phyloP scores from a whole-genome alignment of 1,284 basidiomycete species.

The Polyporus tsugae region DNA sequence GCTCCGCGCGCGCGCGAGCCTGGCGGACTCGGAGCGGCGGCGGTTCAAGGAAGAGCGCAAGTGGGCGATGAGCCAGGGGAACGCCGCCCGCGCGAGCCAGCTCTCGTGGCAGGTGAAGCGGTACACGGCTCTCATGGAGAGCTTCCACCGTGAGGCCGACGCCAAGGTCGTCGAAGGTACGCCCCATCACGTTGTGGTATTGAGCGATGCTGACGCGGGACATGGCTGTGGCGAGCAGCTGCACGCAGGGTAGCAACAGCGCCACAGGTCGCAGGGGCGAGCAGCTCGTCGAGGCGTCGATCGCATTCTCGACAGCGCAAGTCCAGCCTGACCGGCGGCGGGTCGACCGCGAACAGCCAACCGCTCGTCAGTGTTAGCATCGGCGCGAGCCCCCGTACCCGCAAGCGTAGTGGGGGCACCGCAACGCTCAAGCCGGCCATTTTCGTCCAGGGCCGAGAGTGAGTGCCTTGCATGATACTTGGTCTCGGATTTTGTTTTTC shows the following conservation, averaged over 20 bases:
- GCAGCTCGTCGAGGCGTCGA: slow-evolving; percentile 29
- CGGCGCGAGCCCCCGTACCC: slow-evolving; percentile 33
- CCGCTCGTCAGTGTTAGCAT: slow-evolving; percentile 41
- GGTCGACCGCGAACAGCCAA: slow-evolving; percentile 20
- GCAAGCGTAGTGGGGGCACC: slow-evolving; percentile 41
- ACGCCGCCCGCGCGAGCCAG: slow-evolving; percentile 73
- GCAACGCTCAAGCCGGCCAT: slow-evolving; percentile 41
- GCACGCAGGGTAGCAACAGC: slow-evolving; percentile 36
- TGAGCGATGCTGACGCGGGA: background rate
- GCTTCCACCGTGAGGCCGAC: slow-evolving; percentile 81
- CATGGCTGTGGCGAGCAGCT: slow-evolving; percentile 29
- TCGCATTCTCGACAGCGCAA: slow-evolving; percentile 34
- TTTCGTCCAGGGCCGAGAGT: slow-evolving; percentile 41
- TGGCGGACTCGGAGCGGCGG: slow-evolving; percentile 82
- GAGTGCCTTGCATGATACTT: slow-evolving; percentile 27
- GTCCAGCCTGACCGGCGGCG: slow-evolving; percentile 20
- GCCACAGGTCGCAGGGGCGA: slow-evolving; percentile 17
- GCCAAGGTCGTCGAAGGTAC: slow-evolving; percentile 73
- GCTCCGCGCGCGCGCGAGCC: slow-evolving; percentile 74
- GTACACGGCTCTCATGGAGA: slow-evolving; percentile 80
- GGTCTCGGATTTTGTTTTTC: slow-evolving; percentile 7
- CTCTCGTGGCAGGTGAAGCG: slow-evolving; percentile 84
- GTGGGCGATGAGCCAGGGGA: slow-evolving; percentile 82
- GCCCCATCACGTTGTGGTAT: slow-evolving; percentile 21
- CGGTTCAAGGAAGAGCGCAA: slow-evolving; percentile 85